A percentile compares a stretch with the other conserved stretches of the same genome.
phyloP scores from a whole-genome alignment of 345 rosid species.

The Moricandia arvensis region DNA sequence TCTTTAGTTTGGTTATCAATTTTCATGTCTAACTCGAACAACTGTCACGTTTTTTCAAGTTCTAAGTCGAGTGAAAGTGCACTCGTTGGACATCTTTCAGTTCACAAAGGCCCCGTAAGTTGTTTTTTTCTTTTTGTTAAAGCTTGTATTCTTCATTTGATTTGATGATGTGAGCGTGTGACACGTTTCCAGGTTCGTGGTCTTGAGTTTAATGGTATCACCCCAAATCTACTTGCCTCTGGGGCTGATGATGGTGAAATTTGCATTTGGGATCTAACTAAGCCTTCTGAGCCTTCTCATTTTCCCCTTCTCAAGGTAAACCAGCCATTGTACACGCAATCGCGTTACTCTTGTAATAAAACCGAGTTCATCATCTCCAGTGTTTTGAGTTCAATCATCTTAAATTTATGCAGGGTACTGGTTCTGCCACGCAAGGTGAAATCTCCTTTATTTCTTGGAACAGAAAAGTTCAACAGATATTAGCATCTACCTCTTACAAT shows the following conservation, averaged over 20 bases:
- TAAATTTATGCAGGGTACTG: slow-evolving; percentile 65
- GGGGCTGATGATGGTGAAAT: slow-evolving; percentile 98
- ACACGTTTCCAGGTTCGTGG: slow-evolving; percentile 70
- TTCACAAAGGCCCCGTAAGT: slow-evolving; percentile 96
- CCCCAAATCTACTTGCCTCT: slow-evolving; percentile 88
- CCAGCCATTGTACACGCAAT: background rate
- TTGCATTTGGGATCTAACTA: slow-evolving; percentile 88
- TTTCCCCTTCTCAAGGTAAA: slow-evolving; percentile 80
- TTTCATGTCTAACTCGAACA: background rate
- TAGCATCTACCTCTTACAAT: slow-evolving; percentile 89
- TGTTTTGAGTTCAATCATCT: slow-evolving; percentile 4
- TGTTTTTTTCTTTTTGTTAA: slow-evolving; percentile 9
- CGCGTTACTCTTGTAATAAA: too few species aligned
- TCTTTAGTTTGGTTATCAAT: too few species aligned
- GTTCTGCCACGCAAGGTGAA: slow-evolving; percentile 94
- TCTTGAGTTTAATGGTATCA: slow-evolving; percentile 76
- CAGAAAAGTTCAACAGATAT: slow-evolving; percentile 85
- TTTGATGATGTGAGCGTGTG: too few species aligned
- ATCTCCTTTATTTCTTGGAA: slow-evolving; percentile 96
- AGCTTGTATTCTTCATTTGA: background rate
- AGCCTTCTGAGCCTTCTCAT: slow-evolving; percentile 76
- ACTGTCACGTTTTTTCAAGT: slow-evolving; percentile 46
- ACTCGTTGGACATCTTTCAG: slow-evolving; percentile 70
- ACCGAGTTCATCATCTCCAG: too few species aligned
- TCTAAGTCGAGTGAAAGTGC: slow-evolving; percentile 55